Evolutionary conservation across 2,329 filamentous ascomycete species (phyloP), one percentile per base, ranked within the genome.

Genomic region (Alternaria triticina): DNA sequence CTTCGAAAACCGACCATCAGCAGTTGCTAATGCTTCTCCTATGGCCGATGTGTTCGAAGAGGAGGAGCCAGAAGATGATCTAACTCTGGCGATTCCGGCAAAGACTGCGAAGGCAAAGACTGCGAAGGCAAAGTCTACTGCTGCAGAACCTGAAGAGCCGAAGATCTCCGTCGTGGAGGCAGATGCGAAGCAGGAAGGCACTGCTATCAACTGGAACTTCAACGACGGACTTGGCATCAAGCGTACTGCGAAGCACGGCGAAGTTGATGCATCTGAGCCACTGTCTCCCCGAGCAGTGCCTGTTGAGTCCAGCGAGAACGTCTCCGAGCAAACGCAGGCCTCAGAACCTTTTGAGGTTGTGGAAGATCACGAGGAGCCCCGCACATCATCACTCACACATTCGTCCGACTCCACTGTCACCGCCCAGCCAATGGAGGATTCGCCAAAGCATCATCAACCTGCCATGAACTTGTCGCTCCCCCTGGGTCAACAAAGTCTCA

Each of bases 21-120:
- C 74, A 51, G 68, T 89, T 55, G 86, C 86, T 43, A 91, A 89
- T 76, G 88, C 87, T 68, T 89, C 90, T 0, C 90, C 90, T 0
- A 94, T 96, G 91, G 91, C 90, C 0, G 92, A 95, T 75, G 92
- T 96, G 1, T 96, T 95, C 67, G 92, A 96, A 74, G 92, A 95
- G 71, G 92, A 94, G 27, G 92, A 94, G 67, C 76, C 76, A 13
- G 90, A 92, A 71, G 85, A 88, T 12, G 82, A 83, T 65, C 81
- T 81, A 68, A 56, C 58, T 22, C 81, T 81, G 69, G 54, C 57
- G 25, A 55, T 61, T 7, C 61, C 66, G 22, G 67, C 47, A 40
- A 65, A 64, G 23, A 56, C 46, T 1, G 57, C 65, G 5, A 60
- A 64, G 27, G 57, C 66, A 36, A 61, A 61, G 15, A 56, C 46